Conservation (phyloP, 2,329 filamentous ascomycete species). For the Fusarium solani-melongenae region DNA sequence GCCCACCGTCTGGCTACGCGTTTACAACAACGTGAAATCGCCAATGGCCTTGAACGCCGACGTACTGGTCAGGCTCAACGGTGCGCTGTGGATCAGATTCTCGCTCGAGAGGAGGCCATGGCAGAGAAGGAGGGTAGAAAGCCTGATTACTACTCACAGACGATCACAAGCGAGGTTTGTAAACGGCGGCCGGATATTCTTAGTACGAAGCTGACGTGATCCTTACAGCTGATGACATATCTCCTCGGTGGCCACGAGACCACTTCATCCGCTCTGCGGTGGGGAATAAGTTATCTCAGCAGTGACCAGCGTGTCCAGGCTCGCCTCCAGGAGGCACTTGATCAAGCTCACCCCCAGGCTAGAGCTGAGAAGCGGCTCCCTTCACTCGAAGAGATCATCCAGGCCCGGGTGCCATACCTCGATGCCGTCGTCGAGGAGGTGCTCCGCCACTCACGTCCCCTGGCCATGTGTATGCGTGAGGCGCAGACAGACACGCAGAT, state of each 20-base stretch:
- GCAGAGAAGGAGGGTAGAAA: constrained; percentile 21
- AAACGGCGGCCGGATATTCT: neutral
- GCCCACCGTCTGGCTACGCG: neutral
- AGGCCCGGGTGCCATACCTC: constrained; percentile 18
- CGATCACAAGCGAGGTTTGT: constrained; percentile 21
- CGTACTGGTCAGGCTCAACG: constrained; percentile 13
- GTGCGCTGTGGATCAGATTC: constrained; percentile 25
- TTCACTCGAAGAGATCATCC: constrained; percentile 14
- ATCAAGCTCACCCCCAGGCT: constrained; percentile 5
- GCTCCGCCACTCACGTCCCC: constrained; percentile 12
- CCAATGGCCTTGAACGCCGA: constrained; percentile 6
- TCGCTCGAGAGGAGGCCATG: constrained; percentile 14
- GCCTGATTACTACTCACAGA: constrained; percentile 17
- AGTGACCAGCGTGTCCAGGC: constrained; percentile 16
- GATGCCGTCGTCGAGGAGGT: constrained; percentile 27
- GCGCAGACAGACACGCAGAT: constrained; percentile 21
- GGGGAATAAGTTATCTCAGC: constrained; percentile 25
- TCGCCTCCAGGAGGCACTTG: constrained; percentile 1
- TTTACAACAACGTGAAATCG: constrained; percentile 7
- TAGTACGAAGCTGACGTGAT: neutral
- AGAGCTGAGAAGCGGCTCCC: constrained; percentile 5
- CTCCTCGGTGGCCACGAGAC: constrained; percentile 28
- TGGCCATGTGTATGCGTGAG: constrained; percentile 16
- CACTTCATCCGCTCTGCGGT: constrained; percentile 18
- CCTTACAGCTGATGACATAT: constrained; percentile 16